phyloP scores from a whole-genome alignment of 2,329 filamentous ascomycete genomes.

The Talaromyces sp. region DNA sequence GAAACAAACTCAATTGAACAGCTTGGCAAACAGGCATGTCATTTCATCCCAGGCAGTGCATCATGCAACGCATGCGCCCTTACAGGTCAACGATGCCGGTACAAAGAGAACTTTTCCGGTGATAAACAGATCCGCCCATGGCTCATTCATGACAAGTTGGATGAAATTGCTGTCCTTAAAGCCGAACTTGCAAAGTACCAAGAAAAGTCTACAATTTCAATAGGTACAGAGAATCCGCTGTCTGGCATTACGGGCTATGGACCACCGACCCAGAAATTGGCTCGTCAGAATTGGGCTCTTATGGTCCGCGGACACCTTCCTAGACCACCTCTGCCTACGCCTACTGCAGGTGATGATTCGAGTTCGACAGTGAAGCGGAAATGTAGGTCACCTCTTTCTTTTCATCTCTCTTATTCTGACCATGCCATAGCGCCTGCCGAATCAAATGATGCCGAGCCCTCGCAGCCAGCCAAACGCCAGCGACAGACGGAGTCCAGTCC shows the following conservation, averaged over 20 bases:
- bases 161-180: neutral
- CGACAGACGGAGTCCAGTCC: neutral
- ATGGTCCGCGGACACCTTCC: neutral
- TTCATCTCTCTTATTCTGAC: neutral
- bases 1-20: neutral
- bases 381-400: neutral
- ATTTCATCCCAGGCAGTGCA: neutral
- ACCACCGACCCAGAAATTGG: constrained; percentile 1
- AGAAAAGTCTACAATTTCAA: neutral
- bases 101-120: constrained; percentile 4
- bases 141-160: neutral
- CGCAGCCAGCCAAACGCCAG: neutral
- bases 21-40: neutral
- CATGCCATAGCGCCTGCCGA: neutral
- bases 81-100: constrained; percentile 3
- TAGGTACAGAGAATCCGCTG: constrained; percentile 8
- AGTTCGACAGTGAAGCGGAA: neutral
- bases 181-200: neutral
- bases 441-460: neutral
- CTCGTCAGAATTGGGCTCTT: constrained; percentile 12
- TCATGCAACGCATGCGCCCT: neutral
- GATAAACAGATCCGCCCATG: neutral
- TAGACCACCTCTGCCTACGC: neutral
- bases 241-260: constrained; percentile 19
- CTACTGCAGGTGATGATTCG: neutral